phyloP scores from a whole-genome alignment of 1,284 basidiomycete genomes.

The Tetrapyrgos nigripes region DNA sequence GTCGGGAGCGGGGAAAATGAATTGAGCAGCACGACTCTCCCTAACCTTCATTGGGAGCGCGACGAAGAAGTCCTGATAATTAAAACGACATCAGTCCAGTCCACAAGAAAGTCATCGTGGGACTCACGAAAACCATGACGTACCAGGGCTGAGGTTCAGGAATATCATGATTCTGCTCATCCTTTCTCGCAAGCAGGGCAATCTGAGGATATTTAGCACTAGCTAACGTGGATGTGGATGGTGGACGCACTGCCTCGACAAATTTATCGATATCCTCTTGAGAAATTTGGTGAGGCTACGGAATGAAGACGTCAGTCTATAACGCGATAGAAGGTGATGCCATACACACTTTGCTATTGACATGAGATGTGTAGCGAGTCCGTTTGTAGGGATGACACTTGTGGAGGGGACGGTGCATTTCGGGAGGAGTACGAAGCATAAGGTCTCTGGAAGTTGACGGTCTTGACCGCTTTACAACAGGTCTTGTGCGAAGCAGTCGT shows the following conservation, averaged over 20 bases:
- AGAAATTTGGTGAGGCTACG: not conserved
- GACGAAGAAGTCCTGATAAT: not conserved
- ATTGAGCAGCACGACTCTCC: not conserved
- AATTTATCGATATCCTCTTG: no score
- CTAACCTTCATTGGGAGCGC: not conserved
- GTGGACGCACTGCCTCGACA: not conserved
- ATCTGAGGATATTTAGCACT: not conserved
- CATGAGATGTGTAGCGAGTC: not conserved
- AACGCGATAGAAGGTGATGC: not conserved
- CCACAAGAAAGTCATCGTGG: not conserved
- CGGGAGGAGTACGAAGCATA: not conserved
- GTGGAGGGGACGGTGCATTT: not conserved
- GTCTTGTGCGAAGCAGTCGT: not conserved
- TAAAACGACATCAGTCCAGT: not conserved
- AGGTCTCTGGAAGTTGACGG: not conserved
- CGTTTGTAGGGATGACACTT: not conserved
- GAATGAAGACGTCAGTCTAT: not conserved
- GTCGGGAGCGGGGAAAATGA: not conserved
- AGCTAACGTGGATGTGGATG: no score
- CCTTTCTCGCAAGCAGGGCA: not conserved
- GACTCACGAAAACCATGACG: not conserved
- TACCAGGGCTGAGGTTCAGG: not conserved
- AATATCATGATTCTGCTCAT: not conserved
- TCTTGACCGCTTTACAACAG: not conserved
- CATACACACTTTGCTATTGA: not conserved